These are phyloP conservation scores for Yamadazyma sp. DNA, from an alignment of 805 yeast genomes.

Conservation along the genomic window DNA sequence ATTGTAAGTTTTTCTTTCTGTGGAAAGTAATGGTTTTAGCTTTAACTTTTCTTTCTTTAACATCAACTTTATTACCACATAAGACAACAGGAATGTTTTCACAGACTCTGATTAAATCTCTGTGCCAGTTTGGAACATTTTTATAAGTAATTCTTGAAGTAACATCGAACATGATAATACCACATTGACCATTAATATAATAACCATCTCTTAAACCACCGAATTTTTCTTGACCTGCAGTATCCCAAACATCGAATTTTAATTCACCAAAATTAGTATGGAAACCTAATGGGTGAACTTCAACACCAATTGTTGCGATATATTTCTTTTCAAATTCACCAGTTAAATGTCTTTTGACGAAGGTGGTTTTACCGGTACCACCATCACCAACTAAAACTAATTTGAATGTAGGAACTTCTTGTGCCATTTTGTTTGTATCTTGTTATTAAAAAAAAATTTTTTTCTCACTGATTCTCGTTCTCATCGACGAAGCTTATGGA, in stretches of 20 bases:
- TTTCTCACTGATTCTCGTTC: conserved; percentile 4
- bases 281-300: conserved; percentile 97
- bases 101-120: conserved; percentile 99
- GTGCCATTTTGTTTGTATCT: conserved; percentile 46
- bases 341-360: conserved; percentile 98
- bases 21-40: conserved; percentile 99
- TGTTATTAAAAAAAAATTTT: conserved; percentile 7
- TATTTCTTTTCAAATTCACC: conserved; percentile 99
- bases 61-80: conserved; percentile 99
- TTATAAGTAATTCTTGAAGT: conserved; percentile 99
- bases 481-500: conserved; percentile 1
- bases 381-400: conserved; percentile 99
- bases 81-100: conserved; percentile 99
- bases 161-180: conserved; percentile 99
- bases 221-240: conserved; percentile 99
- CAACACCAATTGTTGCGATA: conserved; percentile 99
- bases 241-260: conserved; percentile 99
- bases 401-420: conserved; percentile 93
- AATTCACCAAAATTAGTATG: conserved; percentile 98
- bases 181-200: conserved; percentile 99
- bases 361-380: conserved; percentile 99
- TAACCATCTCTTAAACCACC: conserved; percentile 99
- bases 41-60: conserved; percentile 99
- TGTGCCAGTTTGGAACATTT: conserved; percentile 99
- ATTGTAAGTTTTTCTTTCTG: conserved; percentile 99